These are phyloP conservation scores for Sarcodon aspratus DNA, from an alignment of 768 basidiomycete species.

Conservation along the genomic window DNA sequence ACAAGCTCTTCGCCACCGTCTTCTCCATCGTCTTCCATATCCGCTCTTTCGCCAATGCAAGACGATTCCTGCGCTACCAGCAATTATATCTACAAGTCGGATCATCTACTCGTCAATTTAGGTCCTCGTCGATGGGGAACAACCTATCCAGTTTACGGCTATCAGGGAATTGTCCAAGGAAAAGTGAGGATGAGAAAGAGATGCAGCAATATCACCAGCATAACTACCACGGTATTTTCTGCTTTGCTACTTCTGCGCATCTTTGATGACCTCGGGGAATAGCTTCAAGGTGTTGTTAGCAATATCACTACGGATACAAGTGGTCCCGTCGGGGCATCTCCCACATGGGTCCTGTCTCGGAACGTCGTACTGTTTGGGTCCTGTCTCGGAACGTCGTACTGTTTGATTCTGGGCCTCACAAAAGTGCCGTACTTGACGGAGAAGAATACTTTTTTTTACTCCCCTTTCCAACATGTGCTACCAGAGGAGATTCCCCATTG, in stretches of 20 bases:
- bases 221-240: constrained; percentile 26
- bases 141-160: constrained; percentile 29
- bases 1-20: no score
- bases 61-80: constrained; percentile 1
- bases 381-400: constrained; percentile 16
- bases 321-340: constrained; percentile 14
- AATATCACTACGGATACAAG: constrained; percentile 19
- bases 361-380: constrained; percentile 18
- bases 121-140: constrained; percentile 27
- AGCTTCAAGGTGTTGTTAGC: constrained; percentile 28
- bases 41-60: no score
- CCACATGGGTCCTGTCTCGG: constrained; percentile 13
- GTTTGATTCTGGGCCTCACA: constrained; percentile 10
- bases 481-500: constrained; percentile 16
- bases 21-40: no score
- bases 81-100: constrained; percentile 26
- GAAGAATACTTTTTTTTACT: constrained; percentile 25
- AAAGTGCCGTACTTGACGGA: constrained; percentile 7
- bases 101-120: constrained; percentile 28
- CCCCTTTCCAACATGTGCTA: constrained; percentile 24
- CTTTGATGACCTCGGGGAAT: not conserved
- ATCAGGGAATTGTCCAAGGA: constrained; percentile 29
- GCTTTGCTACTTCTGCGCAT: not conserved
- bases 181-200: constrained; percentile 21
- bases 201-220: constrained; percentile 23